Evolutionary conservation across 495 filamentous ascomycete species (phyloP).

Genomic region (Haplographium delicatum): DNA sequence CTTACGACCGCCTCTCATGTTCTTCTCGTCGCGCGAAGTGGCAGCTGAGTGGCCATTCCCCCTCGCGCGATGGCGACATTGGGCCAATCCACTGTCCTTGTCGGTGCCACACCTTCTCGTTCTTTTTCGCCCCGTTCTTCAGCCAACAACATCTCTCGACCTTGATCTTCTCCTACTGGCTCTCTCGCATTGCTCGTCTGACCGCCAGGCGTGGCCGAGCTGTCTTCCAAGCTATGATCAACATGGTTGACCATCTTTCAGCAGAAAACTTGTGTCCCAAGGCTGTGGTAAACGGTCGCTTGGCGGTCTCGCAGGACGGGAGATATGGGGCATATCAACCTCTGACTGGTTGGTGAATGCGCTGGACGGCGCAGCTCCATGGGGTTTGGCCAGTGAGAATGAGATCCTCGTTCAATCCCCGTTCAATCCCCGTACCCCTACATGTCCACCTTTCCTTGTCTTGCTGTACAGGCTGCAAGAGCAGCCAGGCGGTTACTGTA

Average conservation of each 20-base stretch:
- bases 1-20: not conserved
- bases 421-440: too few species aligned
- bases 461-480: not conserved
- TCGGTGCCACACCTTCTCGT: not conserved
- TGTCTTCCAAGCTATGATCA: not conserved
- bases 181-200: not conserved
- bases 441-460: too few species aligned
- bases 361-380: not conserved
- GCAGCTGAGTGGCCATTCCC: too few species aligned
- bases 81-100: not conserved
- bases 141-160: not conserved
- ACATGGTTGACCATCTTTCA: not conserved
- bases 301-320: not conserved
- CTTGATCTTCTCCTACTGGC: not conserved
- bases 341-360: not conserved
- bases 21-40: too few species aligned
- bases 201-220: not conserved
- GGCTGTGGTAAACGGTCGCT: conserved; percentile 1
- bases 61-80: conserved; percentile 1
- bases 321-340: not conserved
- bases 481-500: not conserved
- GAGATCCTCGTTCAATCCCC: too few species aligned
- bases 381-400: not conserved
- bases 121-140: not conserved
- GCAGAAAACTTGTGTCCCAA: too few species aligned